phyloP scores from a whole-genome alignment of 164 flowering plant genomes.

The Akebia trifoliata region DNA sequence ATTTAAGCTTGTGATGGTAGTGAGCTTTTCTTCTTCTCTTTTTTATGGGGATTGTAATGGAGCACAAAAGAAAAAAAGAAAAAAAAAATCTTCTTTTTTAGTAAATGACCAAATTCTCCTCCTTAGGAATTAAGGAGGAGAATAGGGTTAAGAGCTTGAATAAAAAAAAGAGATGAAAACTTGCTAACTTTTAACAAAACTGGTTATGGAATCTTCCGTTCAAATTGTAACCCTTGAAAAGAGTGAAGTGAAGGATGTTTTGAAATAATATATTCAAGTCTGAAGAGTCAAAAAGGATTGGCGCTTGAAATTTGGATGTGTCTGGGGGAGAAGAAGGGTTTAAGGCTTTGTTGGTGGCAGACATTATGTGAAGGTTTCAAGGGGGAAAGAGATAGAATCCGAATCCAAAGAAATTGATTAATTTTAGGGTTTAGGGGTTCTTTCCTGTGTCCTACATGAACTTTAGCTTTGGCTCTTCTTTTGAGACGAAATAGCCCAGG shows the following conservation, averaged over 20 bases:
- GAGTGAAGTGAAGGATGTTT: not conserved
- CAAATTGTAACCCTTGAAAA: not conserved
- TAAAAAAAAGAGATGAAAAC: not conserved
- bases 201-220: not conserved
- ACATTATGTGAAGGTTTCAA: no score
- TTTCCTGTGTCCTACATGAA: not conserved
- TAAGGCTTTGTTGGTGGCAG: constrained; percentile 4
- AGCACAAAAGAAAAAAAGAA: not conserved
- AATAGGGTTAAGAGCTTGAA: not conserved
- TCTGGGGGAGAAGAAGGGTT: not conserved
- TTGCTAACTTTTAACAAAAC: not conserved
- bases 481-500: constrained; percentile 8
- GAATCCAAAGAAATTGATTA: constrained; percentile 9
- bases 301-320: constrained; percentile 10
- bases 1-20: not conserved
- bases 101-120: not conserved
- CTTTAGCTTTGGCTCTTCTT: constrained; percentile 22
- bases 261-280: not conserved
- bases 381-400: constrained; percentile 3
- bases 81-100: not conserved
- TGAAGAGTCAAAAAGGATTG: constrained; percentile 20
- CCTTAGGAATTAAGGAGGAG: no score
- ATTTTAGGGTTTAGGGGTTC: constrained; percentile 3
- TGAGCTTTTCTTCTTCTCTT: not conserved
- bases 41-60: constrained; percentile 14